Base-by-base conservation (phyloP, 2,329 filamentous ascomycete species). In the Pezicula neosporulosa region DNA sequence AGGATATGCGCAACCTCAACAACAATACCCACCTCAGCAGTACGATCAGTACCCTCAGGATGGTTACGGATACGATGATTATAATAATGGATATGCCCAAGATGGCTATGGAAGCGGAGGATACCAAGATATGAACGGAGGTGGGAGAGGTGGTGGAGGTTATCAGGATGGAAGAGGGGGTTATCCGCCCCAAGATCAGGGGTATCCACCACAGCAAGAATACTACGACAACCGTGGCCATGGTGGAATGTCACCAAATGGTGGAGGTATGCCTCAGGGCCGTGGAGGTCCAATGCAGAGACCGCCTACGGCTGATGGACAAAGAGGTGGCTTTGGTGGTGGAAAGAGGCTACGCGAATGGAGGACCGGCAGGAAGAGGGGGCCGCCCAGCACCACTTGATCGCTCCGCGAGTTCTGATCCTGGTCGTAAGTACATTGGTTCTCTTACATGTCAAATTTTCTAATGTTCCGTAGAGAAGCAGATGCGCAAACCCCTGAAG, bases 1-100 rank as follows among this genome's bases (percentile, higher is more conserved):
- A 47, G 56, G 52, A 21, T 63, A 64, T 47, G 42, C 47, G 41
- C 60, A 62, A 47, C 53, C 54, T 6, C 56, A 54, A 33, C 59
- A 64, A 64, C 83, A 86, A 62, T 94, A 77, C 47, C 77, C 72
- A 45, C 77, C 78, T 60, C 89, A 96, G 61, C 60, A 53, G 19
- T 63, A 66, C 46, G 61, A 66, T 38, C 59, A 62, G 38, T 64
- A 65, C 45, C 19, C 53, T 9, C 63, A 65, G 21, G 63, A 63
- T 27, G 60, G 56, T 2, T 65, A 65, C 51, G 61, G 59, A 3
- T 61, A 66, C 45, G 59, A 66, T 36, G 55, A 62, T 38, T 58
- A 59, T 48, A 56, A 61, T 33, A 56, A 58, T 48, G 58, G 51
- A 7, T 60, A 63, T 50, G 55, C 47, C 27, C 58, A 62, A 44